Conservation (phyloP, 805 yeast genomes). For the Pichia eremophila region DNA sequence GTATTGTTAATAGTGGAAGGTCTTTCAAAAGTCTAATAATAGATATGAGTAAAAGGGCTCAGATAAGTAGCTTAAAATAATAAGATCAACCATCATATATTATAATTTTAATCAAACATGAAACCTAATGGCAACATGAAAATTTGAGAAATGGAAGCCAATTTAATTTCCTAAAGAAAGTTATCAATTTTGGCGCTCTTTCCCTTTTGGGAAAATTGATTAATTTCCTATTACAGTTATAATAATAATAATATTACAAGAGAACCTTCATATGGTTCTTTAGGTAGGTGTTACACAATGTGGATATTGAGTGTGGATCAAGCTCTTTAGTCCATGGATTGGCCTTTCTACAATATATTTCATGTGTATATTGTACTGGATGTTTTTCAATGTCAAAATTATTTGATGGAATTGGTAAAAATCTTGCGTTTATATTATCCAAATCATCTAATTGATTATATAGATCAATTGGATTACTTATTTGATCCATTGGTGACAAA, state of each 20-base stretch:
- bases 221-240: too few species aligned
- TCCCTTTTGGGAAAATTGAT: background rate
- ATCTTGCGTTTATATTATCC: background rate
- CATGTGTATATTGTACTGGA: background rate
- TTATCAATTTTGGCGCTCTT: background rate
- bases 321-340: background rate
- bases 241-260: slow-evolving; percentile 15
- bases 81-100: too few species aligned
- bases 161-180: background rate
- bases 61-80: too few species aligned
- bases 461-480: slow-evolving; percentile 22
- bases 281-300: background rate
- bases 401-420: background rate
- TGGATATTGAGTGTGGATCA: background rate
- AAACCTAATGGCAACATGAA: background rate
- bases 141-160: too few species aligned
- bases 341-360: background rate
- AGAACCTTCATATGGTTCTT: background rate
- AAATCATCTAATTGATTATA: background rate
- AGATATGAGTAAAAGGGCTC: too few species aligned
- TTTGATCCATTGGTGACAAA: background rate
- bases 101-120: too few species aligned
- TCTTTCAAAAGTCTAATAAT: too few species aligned
- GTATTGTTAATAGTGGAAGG: background rate
- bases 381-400: background rate